Evolutionary conservation across 148 eudicot species (phyloP).

Genomic region (Silene uniflora): DNA sequence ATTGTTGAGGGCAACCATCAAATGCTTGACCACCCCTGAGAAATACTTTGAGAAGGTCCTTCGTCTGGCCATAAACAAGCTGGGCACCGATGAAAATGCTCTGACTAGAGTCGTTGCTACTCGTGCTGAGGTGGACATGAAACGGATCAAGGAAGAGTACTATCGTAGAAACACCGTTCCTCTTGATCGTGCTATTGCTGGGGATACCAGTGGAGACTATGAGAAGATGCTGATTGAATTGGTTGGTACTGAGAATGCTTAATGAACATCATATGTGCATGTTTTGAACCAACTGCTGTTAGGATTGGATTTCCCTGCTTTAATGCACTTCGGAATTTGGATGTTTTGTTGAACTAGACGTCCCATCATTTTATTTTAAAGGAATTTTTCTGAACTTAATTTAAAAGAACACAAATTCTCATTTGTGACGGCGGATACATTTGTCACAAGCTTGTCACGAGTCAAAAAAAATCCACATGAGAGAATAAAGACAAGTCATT

Average conservation of each 20-base stretch:
- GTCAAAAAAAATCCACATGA: no score
- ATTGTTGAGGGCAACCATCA: constrained; percentile 62
- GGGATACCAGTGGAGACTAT: constrained; percentile 80
- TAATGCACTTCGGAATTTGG: neutral
- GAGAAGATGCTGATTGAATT: constrained; percentile 75
- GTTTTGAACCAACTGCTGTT: neutral
- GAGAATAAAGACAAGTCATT: no score
- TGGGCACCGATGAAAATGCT: constrained; percentile 83
- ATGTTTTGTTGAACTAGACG: neutral
- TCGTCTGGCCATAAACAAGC: constrained; percentile 60
- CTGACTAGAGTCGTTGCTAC: constrained; percentile 82
- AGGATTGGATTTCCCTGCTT: constrained; percentile 19
- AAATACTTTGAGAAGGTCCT: constrained; percentile 80
- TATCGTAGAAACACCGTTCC: constrained; percentile 69
- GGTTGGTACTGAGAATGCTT: constrained; percentile 59
- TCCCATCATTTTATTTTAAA: no score
- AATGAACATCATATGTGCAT: neutral
- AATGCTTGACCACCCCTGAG: constrained; percentile 77
- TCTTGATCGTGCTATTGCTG: constrained; percentile 59
- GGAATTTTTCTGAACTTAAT: no score
- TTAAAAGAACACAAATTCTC: no score
- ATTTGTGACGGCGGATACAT: no score
- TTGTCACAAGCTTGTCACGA: no score
- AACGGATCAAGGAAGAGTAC: constrained; percentile 71
- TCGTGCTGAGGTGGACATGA: constrained; percentile 78